Evolutionary conservation across 306 rosid species (phyloP).

Genomic region (Arachis stenosperma): DNA sequence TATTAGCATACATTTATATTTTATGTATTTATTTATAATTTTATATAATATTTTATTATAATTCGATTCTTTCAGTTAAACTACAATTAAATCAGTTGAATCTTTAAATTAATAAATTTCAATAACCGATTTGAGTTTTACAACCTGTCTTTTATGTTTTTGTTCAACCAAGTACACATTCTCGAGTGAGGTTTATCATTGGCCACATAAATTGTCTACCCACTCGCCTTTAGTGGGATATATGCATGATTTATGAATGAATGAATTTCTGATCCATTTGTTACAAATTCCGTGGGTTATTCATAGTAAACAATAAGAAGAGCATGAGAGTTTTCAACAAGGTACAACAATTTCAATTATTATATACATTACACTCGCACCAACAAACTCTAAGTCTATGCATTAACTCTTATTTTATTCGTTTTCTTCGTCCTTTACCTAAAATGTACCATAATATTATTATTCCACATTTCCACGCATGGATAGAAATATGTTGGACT

Average conservation of each 20-base stretch:
- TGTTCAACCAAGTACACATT: constrained; percentile 9
- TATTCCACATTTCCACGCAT: not conserved
- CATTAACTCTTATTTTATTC: not conserved
- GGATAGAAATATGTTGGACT: too few species aligned
- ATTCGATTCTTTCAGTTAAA: too few species aligned
- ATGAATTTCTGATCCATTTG: constrained; percentile 24
- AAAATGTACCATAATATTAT: not conserved
- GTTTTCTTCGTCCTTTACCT: not conserved
- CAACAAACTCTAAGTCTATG: not conserved
- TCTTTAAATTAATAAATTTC: too few species aligned
- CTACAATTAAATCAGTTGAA: too few species aligned
- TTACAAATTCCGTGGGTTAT: constrained; percentile 2
- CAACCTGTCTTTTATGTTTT: not conserved
- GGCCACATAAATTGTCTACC: constrained; percentile 22
- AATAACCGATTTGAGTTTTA: not conserved
- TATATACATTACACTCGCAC: not conserved
- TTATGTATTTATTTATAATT: too few species aligned
- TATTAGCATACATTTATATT: too few species aligned
- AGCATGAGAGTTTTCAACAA: not conserved
- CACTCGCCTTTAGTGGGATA: constrained; percentile 29
- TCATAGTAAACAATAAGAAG: not conserved
- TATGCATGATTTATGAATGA: not conserved
- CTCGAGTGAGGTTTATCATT: constrained; percentile 26
- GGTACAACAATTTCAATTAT: not conserved
- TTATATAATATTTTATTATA: too few species aligned